Base-by-base conservation (phyloP, 306 rosid genomes). In the Cicer judaicum region DNA sequence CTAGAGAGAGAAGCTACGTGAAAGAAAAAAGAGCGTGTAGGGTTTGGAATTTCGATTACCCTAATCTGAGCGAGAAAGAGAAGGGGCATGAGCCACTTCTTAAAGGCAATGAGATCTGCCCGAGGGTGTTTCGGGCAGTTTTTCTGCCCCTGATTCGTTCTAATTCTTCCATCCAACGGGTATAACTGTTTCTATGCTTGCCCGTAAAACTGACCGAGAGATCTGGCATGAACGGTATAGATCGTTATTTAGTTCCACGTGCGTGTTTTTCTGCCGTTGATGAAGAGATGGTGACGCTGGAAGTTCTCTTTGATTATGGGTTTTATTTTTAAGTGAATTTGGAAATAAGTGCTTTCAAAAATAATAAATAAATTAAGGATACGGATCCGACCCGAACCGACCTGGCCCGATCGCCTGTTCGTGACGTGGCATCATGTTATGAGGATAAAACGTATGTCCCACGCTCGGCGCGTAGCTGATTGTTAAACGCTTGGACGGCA, bases 81-180 rank as follows among this genome's bases (percentile, higher is more conserved):
- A 48, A 63, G 47, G 61, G 84, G 88, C 83, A 12, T 47, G 11
- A 79, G 92, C 74, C 81, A 74, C 85, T 85, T 82, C 94, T 90
- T 94, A 91, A 94, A 91, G 97, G 93, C 88, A 65, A 44, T 41
- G 84, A 78, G 98, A 88, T 91, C 96, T 94, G 87, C 92, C 98
- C 98, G 87, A 1, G 6, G 57, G 13, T 55, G 34, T 48, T 49
- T 68, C 82, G 97, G 97, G 91, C 79, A 82, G 64, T 0, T 38
- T 10, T 0, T 4, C 0, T 0, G 0, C 81, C 92, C 84, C 84
- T 8, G 19, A 77, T 85, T 7, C 0, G 5, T 61, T 43, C 72
- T 14, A 0, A 29, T 7, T 6, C 5, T 1, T 3, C 4, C 6
- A 87, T 91, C 92, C 1, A 0, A 65, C 84, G 93, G 88, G 4